Percentiles rank a stretch among this genome's conserved stretches.
These are phyloP conservation scores for Zygotorulaspora danielsina DNA, from an alignment of 805 yeast species.

Conservation along the genomic window DNA sequence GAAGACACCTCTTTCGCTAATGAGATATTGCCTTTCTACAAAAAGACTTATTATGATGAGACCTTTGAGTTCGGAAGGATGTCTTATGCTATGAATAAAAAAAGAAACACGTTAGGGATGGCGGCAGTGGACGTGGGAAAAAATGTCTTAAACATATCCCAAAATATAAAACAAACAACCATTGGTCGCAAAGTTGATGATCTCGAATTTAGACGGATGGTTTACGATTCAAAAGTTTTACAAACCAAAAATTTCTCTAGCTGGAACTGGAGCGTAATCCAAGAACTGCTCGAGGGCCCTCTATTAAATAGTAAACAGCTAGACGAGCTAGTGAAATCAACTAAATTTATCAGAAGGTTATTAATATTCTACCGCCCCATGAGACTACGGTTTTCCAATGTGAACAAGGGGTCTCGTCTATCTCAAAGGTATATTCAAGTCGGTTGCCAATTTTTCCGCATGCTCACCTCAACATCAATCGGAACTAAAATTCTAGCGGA, in stretches of 20 bases:
- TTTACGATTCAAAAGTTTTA: slow-evolving; percentile 65
- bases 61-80: slow-evolving; percentile 47
- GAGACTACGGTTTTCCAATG: slow-evolving; percentile 68
- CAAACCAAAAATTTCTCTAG: slow-evolving; percentile 71
- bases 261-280: slow-evolving; percentile 84
- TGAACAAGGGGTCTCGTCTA: slow-evolving; percentile 44
- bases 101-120: slow-evolving; percentile 38
- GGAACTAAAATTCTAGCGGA: slow-evolving; percentile 65
- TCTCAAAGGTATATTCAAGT: slow-evolving; percentile 58
- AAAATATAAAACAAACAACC: slow-evolving; percentile 23
- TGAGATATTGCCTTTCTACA: slow-evolving; percentile 7
- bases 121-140: slow-evolving; percentile 24
- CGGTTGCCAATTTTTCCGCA: slow-evolving; percentile 70
- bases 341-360: slow-evolving; percentile 80
- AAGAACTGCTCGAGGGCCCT: slow-evolving; percentile 78
- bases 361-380: slow-evolving; percentile 88
- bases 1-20: slow-evolving; percentile 18
- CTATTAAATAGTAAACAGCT: slow-evolving; percentile 64
- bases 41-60: slow-evolving; percentile 17
- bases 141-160: slow-evolving; percentile 24
- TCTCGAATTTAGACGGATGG: slow-evolving; percentile 56
- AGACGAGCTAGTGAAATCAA: slow-evolving; percentile 71
- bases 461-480: slow-evolving; percentile 55
- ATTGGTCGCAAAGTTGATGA: slow-evolving; percentile 50
- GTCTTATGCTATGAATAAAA: slow-evolving; percentile 38